A percentile compares a stretch with the other conserved stretches of the same genome.
phyloP scores from a whole-genome alignment of 1,139 yeast species.

The Blastobotrys persicus region DNA sequence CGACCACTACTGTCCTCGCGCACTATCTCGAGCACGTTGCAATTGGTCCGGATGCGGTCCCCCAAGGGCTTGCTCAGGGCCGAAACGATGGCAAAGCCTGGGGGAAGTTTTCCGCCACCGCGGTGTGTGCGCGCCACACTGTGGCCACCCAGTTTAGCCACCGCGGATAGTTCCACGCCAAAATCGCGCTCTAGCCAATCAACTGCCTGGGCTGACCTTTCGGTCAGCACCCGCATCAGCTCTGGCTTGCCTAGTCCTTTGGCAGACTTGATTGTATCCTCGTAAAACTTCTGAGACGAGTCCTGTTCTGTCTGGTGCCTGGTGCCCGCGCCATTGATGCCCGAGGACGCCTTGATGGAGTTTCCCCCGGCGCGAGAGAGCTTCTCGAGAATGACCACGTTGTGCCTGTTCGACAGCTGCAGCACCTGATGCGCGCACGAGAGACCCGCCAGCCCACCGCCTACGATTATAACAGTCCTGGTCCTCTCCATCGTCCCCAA shows the following conservation, averaged over 20 bases:
- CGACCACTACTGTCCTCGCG: constrained; percentile 24
- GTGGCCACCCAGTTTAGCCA: constrained; percentile 73
- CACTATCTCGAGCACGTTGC: constrained; percentile 14
- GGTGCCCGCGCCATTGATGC: constrained; percentile 75
- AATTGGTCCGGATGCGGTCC: constrained; percentile 30
- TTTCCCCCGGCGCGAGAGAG: constrained; percentile 43
- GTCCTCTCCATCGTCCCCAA: not conserved
- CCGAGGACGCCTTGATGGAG: constrained; percentile 78
- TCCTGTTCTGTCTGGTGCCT: constrained; percentile 61
- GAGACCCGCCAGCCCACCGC: constrained; percentile 79
- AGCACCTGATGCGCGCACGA: constrained; percentile 71
- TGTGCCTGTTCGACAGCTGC: constrained; percentile 46
- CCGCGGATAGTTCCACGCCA: constrained; percentile 58
- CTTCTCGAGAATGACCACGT: constrained; percentile 61
- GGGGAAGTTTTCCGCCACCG: constrained; percentile 56
- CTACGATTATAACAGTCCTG: constrained; percentile 52
- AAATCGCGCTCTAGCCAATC: constrained; percentile 69
- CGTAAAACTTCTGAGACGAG: constrained; percentile 55
- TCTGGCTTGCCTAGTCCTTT: constrained; percentile 58
- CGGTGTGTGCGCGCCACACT: constrained; percentile 73
- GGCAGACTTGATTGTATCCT: constrained; percentile 67
- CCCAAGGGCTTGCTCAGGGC: constrained; percentile 50
- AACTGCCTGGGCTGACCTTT: constrained; percentile 51
- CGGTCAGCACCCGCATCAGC: constrained; percentile 51
- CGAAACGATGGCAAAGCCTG: constrained; percentile 77